Evolutionary conservation across 352 stramenopile genomes (phyloP), one percentile per base, ranked within the genome.

Genomic region (Elongisporangium prolatum): DNA sequence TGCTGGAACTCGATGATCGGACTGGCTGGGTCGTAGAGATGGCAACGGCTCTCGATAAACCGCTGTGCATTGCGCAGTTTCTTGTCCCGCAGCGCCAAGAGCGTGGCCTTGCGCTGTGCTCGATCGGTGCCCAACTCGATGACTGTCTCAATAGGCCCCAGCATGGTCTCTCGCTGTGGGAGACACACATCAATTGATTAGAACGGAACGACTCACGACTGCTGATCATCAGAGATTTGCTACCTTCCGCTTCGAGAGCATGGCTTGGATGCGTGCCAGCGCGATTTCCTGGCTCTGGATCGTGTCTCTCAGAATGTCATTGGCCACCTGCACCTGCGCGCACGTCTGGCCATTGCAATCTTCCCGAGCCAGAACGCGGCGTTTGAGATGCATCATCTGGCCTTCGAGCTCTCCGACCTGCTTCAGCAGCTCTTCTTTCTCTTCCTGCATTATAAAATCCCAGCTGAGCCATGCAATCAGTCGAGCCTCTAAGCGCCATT

Each of bases 121-220:
- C 60, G 61, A 54, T 79, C 69, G 4, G 6, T 53, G 8, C 68
- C 64, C n/a, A 82, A 59, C 21, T 57, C 57, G 50, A 82, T 75
- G 38, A 67, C 74, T 13, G 69, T 70, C 55, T 76, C 67, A 50
- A 83, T 68, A 5, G 71, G 71, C 20, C 50, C 6, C 50, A 24
- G 1, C 60, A 44, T 44, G 49, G 5, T 54, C 37, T 10, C 9
- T 63, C 22, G 59, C 16, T 49, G 55, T 22, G 63, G 22, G 17
- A n/a, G 22, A 3, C 20, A 34, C 2, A 66, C 38, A 0, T 48
- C 48, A 16, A 61, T 57, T 8, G 4, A 34, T 34, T 8, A 34
- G 9, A 11, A 14, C 17, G 34, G 3, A 49, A 18, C 38, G 49
- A 48, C 50, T 14, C 9, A 22, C 21, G 50, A 56, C 58, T 13